These are phyloP conservation scores for Russula compacta DNA, from an alignment of 768 basidiomycete species.

Conservation along the genomic window DNA sequence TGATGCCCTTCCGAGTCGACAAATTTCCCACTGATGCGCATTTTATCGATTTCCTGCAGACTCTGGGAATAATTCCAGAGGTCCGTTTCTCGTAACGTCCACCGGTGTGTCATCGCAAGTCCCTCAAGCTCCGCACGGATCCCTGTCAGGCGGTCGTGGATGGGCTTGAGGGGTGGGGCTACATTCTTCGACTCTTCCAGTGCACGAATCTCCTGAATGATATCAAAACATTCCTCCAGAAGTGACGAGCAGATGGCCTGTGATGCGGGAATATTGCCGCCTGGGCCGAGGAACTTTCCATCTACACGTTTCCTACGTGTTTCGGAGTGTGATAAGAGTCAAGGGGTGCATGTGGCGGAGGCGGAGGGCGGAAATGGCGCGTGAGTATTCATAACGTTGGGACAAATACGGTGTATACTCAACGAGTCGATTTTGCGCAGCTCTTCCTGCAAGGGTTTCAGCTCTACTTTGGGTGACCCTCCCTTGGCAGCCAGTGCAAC, in stretches of 20 bases:
- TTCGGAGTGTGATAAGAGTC: conserved; percentile 17
- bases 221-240: conserved; percentile 94
- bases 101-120: conserved; percentile 88
- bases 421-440: conserved; percentile 94
- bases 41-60: conserved; percentile 92
- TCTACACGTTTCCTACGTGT: conserved; percentile 75
- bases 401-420: conserved; percentile 37
- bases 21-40: conserved; percentile 96
- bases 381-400: neutral
- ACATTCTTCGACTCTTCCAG: conserved; percentile 87
- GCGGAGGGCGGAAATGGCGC: conserved; percentile 8
- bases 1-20: conserved; percentile 88
- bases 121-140: conserved; percentile 85
- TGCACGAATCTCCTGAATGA: conserved; percentile 90
- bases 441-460: conserved; percentile 87
- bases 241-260: conserved; percentile 88
- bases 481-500: conserved; percentile 83
- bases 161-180: conserved; percentile 76
- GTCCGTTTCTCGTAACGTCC: conserved; percentile 93
- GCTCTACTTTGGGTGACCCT: conserved; percentile 73
- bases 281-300: conserved; percentile 90
- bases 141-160: conserved; percentile 83
- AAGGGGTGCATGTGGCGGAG: conserved; percentile 10
- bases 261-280: conserved; percentile 81
- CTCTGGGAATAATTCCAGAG: conserved; percentile 89